phyloP scores from a whole-genome alignment of 768 basidiomycete species.

The Coprinopsis sp. region DNA sequence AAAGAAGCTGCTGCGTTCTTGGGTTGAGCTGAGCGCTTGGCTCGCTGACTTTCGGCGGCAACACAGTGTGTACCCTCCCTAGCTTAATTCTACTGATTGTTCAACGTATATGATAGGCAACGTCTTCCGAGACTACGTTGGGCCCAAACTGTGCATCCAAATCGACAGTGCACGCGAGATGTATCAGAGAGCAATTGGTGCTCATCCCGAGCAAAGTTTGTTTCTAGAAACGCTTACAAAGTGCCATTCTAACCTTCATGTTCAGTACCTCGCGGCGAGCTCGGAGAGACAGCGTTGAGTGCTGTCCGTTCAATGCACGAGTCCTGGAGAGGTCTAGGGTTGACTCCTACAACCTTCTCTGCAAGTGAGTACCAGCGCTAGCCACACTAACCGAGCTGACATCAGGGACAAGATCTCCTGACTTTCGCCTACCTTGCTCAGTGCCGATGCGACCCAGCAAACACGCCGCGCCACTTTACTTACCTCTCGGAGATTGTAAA shows the following conservation, averaged over 20 bases:
- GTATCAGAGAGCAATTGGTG: constrained; percentile 69
- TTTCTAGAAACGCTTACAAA: not conserved
- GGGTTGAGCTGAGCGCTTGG: constrained; percentile 75
- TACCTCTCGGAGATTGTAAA: constrained; percentile 49
- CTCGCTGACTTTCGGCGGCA: constrained; percentile 50
- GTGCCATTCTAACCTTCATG: constrained; percentile 7
- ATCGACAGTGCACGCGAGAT: constrained; percentile 60
- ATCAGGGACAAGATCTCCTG: constrained; percentile 55
- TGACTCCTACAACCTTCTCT: constrained; percentile 64
- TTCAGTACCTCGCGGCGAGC: constrained; percentile 50
- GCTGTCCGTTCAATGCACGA: constrained; percentile 34
- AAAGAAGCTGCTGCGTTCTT: constrained; percentile 66
- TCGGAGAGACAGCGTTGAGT: constrained; percentile 36
- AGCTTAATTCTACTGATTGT: constrained; percentile 1
- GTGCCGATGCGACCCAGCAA: constrained; percentile 71
- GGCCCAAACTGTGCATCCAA: constrained; percentile 42
- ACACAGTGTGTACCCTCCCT: constrained; percentile 28
- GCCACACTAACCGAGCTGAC: not conserved
- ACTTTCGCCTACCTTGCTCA: constrained; percentile 78
- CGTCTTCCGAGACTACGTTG: constrained; percentile 39
- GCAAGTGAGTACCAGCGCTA: constrained; percentile 39
- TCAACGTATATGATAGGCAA: constrained; percentile 30
- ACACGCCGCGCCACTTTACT: constrained; percentile 62
- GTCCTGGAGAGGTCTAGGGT: constrained; percentile 49
- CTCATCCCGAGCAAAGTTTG: constrained; percentile 75